Conservation (phyloP, 2,329 filamentous ascomycete species). For the Colletotrichum sp. region DNA sequence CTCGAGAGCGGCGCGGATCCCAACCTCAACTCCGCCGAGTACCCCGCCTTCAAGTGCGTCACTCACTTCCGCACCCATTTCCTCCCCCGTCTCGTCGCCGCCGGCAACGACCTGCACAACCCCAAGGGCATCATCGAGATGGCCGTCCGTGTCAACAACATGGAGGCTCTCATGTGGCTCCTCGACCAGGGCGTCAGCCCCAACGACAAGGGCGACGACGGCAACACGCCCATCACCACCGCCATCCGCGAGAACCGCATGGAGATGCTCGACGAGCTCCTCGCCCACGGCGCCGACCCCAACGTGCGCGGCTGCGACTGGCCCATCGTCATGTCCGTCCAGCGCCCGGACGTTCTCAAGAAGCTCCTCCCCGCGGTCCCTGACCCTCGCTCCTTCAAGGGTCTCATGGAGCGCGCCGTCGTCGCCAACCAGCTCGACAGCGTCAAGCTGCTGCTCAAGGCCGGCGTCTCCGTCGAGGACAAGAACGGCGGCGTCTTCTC, state of each 20-base stretch:
- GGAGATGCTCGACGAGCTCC: conserved; percentile 64
- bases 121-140: conserved; percentile 72
- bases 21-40: conserved; percentile 67
- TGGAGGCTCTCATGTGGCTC: conserved; percentile 64
- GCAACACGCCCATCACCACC: conserved; percentile 67
- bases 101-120: conserved; percentile 62
- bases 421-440: conserved; percentile 70
- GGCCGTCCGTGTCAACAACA: conserved; percentile 66
- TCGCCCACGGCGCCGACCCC: conserved; percentile 65
- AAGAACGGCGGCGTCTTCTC: conserved; percentile 77
- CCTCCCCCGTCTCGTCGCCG: conserved; percentile 62
- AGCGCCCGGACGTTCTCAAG: conserved; percentile 62
- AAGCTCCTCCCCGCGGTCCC: conserved; percentile 62
- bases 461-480: conserved; percentile 72
- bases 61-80: conserved; percentile 68
- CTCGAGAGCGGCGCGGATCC: conserved; percentile 63
- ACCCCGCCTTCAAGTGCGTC: conserved; percentile 71
- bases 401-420: conserved; percentile 72
- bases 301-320: conserved; percentile 70
- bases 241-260: conserved; percentile 65
- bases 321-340: conserved; percentile 73
- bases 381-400: conserved; percentile 67
- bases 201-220: conserved; percentile 63
- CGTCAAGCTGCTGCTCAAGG: conserved; percentile 67
- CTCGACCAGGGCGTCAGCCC: conserved; percentile 64